phyloP scores from a whole-genome alignment of 2,329 filamentous ascomycete genomes.

The Chrysoporthe austroafricana region DNA sequence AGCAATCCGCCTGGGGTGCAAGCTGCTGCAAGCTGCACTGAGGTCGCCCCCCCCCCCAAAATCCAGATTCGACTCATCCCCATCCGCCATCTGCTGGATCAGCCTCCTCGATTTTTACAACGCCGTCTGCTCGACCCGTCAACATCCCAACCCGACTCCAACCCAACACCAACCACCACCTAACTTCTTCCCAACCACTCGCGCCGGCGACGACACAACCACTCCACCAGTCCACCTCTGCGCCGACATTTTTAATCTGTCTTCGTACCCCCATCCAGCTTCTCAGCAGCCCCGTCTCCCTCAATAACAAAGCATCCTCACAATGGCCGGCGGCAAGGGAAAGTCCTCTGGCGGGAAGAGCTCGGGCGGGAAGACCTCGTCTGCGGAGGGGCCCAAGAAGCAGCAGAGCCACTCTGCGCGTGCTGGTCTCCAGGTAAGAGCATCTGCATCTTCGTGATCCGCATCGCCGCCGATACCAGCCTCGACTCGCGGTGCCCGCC shows the following conservation, averaged over 20 bases:
- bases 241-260: not conserved
- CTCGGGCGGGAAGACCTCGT: conserved; percentile 74
- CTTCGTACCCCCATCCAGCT: no score
- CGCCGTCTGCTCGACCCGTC: not conserved
- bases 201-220: not conserved
- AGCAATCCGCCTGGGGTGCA: conserved; percentile 12
- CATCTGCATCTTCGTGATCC: conserved; percentile 16
- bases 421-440: conserved; percentile 90
- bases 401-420: conserved; percentile 95
- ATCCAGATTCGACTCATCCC: not conserved
- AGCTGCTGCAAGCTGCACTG: not conserved
- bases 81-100: not conserved
- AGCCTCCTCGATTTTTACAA: conserved; percentile 25
- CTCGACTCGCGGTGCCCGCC: conserved; percentile 28
- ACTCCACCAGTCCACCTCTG: not conserved
- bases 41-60: conserved; percentile 5
- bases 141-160: conserved; percentile 9
- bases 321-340: conserved; percentile 87
- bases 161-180: not conserved
- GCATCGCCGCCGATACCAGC: conserved; percentile 4
- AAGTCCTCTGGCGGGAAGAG: conserved; percentile 90
- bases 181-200: not conserved
- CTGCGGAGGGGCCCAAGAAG: conserved; percentile 74
- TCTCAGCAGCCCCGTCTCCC: no score
- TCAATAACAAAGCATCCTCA: conserved; percentile 29